These are phyloP conservation scores for Phtheirospermum japonicum DNA, from an alignment of 257 asterid species.

Conservation along the genomic window DNA sequence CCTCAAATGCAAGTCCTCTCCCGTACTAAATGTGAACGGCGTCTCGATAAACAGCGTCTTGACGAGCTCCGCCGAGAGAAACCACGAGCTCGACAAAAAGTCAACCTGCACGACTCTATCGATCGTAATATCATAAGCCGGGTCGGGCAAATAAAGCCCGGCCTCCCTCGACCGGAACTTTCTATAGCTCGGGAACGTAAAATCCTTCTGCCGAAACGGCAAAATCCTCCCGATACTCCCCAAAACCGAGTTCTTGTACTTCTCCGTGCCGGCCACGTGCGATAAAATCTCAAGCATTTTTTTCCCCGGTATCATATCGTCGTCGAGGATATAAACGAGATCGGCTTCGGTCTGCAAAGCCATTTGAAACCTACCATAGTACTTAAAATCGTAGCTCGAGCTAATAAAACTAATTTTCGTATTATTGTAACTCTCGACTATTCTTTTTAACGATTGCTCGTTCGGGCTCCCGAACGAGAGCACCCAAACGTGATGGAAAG, in stretches of 20 bases:
- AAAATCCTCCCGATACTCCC: slow-evolving; percentile 94
- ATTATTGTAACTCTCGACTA: slow-evolving; percentile 64
- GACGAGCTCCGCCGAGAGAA: slow-evolving; percentile 79
- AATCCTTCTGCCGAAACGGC: slow-evolving; percentile 83
- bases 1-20: slow-evolving; percentile 96
- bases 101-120: slow-evolving; percentile 85
- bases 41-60: slow-evolving; percentile 83
- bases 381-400: slow-evolving; percentile 84
- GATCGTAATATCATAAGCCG: slow-evolving; percentile 79
- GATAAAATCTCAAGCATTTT: slow-evolving; percentile 78
- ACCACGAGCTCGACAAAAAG: slow-evolving; percentile 93
- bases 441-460: slow-evolving; percentile 50
- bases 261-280: slow-evolving; percentile 85
- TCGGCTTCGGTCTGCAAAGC: slow-evolving; percentile 88
- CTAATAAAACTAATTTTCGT: slow-evolving; percentile 71
- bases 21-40: slow-evolving; percentile 86
- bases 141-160: slow-evolving; percentile 92
- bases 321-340: slow-evolving; percentile 77
- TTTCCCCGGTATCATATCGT: slow-evolving; percentile 90
- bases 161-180: slow-evolving; percentile 90
- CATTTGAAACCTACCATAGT: slow-evolving; percentile 92
- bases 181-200: slow-evolving; percentile 79
- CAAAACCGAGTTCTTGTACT: slow-evolving; percentile 76
- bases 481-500: slow-evolving; percentile 88
- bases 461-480: slow-evolving; percentile 92